These are phyloP conservation scores for Trapa incisa DNA, from an alignment of 345 rosid species.

Conservation along the genomic window DNA sequence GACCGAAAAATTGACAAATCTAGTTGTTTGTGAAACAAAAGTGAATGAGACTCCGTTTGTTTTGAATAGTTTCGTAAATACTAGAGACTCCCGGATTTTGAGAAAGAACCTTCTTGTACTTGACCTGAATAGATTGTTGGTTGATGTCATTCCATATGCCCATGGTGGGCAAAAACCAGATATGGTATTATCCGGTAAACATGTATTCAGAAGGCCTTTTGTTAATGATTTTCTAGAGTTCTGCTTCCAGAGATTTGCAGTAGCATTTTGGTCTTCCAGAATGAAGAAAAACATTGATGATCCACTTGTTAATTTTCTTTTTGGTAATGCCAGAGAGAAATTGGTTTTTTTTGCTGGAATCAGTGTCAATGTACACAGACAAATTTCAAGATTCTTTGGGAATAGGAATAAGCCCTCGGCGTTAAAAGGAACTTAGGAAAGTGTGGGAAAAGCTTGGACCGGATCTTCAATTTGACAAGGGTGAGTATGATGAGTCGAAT, in stretches of 20 bases:
- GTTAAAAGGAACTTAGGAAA: constrained; percentile 57
- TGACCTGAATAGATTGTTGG: constrained; percentile 80
- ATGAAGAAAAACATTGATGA: constrained; percentile 28
- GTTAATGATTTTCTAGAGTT: constrained; percentile 47
- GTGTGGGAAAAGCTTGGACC: constrained; percentile 48
- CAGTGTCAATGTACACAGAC: constrained; percentile 44
- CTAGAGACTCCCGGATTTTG: constrained; percentile 15
- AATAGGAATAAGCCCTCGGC: constrained; percentile 50
- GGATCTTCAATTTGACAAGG: constrained; percentile 42
- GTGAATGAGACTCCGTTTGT: constrained; percentile 12
- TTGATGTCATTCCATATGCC: constrained; percentile 28
- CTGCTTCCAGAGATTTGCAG: constrained; percentile 72
- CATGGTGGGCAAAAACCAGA: constrained; percentile 22
- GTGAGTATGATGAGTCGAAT: constrained; percentile 54
- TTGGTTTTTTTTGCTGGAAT: constrained; percentile 50
- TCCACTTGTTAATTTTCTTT: constrained; percentile 19
- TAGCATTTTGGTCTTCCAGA: constrained; percentile 89
- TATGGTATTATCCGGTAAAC: constrained; percentile 26
- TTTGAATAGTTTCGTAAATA: constrained; percentile 11
- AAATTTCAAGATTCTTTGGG: constrained; percentile 33
- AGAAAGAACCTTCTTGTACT: constrained; percentile 62
- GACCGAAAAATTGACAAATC: too few relatives aligned
- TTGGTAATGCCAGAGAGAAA: constrained; percentile 24
- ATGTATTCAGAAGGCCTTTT: constrained; percentile 74
- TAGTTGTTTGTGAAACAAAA: neutral